phyloP scores from a whole-genome alignment of 768 basidiomycete species.

The Termitomyces sp. region DNA sequence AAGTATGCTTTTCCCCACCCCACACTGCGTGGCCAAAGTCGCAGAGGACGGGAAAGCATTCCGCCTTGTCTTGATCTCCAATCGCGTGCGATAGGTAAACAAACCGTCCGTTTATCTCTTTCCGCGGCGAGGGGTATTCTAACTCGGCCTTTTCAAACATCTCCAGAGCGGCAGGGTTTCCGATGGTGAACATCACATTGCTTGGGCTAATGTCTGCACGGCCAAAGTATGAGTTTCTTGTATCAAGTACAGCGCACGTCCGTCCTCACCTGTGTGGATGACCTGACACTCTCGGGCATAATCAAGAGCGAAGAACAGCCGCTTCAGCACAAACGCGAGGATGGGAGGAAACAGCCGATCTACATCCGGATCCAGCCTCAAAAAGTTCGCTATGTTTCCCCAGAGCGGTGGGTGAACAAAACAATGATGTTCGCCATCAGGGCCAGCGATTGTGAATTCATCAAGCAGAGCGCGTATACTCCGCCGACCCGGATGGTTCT shows the following conservation, averaged over 20 bases:
- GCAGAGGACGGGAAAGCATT: constrained; percentile 13
- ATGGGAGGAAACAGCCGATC: neutral
- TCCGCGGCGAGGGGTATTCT: neutral
- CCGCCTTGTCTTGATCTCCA: neutral
- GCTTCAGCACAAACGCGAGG: neutral
- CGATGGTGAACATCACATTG: constrained; percentile 11
- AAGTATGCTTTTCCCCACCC: constrained; percentile 5
- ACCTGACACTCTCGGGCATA: constrained; percentile 11
- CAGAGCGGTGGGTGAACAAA: constrained; percentile 1
- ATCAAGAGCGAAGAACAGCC: constrained; percentile 12
- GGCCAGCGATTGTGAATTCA: neutral
- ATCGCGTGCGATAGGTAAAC: constrained; percentile 11
- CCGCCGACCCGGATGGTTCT: neutral
- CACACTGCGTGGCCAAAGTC: constrained; percentile 19
- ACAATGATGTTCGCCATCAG: neutral
- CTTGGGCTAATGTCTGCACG: constrained; percentile 11
- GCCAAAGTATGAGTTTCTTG: neutral
- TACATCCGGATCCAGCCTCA: neutral
- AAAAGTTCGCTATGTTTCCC: neutral
- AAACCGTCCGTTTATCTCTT: constrained; percentile 1
- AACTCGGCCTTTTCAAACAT: constrained; percentile 8
- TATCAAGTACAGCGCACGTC: neutral
- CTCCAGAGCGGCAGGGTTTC: neutral
- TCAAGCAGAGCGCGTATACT: neutral
- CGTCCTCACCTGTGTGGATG: constrained; percentile 14